phyloP scores from a whole-genome alignment of 352 stramenopile species.

The Phytophthora ohioensis region DNA sequence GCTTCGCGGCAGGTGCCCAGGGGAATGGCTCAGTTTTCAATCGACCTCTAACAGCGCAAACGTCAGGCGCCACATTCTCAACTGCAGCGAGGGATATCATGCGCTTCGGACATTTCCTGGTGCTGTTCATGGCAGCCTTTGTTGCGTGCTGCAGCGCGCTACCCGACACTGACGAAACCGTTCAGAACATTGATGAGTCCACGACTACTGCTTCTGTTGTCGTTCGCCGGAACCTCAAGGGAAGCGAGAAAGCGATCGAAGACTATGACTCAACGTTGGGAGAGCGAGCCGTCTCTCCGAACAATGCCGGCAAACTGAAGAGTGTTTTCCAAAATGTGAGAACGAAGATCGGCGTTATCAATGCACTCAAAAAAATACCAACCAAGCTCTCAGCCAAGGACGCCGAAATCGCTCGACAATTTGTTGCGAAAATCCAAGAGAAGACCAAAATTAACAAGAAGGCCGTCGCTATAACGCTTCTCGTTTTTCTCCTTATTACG shows the following conservation, averaged over 20 bases:
- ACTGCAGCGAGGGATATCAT: background rate
- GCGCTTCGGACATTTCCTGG: background rate
- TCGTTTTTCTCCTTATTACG: conserved; percentile 2
- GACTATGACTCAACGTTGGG: background rate
- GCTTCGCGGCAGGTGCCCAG: background rate
- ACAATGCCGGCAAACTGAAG: background rate
- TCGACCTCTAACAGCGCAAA: background rate
- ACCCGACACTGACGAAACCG: background rate
- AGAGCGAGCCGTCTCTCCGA: background rate
- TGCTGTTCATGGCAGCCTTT: background rate
- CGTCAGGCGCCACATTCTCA: background rate
- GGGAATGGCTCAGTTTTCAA: conserved; percentile 3
- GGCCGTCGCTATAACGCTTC: background rate
- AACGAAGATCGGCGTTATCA: background rate
- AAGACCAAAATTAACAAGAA: conserved; percentile 6
- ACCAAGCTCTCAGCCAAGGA: background rate
- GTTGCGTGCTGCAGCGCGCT: background rate
- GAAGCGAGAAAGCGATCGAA: background rate
- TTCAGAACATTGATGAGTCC: background rate
- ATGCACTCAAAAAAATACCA: conserved; percentile 2
- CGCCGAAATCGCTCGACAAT: background rate
- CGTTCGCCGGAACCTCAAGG: background rate
- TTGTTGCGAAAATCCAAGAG: background rate
- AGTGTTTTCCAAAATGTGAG: background rate
- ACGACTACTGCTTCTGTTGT: background rate